Evolutionary conservation across 2,329 filamentous ascomycete genomes (phyloP).

Genomic region (Coleophoma cylindrospora): DNA sequence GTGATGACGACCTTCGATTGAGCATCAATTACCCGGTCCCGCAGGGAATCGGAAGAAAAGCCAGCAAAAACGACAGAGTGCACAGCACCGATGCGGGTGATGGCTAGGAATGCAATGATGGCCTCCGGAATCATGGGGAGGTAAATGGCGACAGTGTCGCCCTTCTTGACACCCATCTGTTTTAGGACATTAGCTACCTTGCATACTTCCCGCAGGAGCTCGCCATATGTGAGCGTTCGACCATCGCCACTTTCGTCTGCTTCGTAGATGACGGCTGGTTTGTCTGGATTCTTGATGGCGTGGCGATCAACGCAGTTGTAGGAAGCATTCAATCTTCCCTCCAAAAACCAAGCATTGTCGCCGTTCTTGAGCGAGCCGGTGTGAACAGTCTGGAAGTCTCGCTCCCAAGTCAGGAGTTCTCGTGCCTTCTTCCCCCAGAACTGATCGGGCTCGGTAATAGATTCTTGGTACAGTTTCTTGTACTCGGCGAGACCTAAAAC

Average conservation of each 20-base stretch:
- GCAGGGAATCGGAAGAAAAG: conserved; percentile 93
- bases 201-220: conserved; percentile 89
- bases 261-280: conserved; percentile 97
- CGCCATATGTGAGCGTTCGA: conserved; percentile 85
- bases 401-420: conserved; percentile 84
- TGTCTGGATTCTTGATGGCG: conserved; percentile 89
- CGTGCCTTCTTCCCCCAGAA: conserved; percentile 88
- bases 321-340: conserved; percentile 89
- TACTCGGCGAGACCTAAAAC: conserved; percentile 58
- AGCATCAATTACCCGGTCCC: conserved; percentile 90
- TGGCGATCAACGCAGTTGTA: conserved; percentile 98
- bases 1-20: conserved; percentile 93
- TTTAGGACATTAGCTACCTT: conserved; percentile 83
- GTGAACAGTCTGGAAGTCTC: conserved; percentile 86
- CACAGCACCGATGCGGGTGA: conserved; percentile 85
- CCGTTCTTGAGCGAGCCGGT: conserved; percentile 71
- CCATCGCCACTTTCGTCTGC: conserved; percentile 86
- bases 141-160: conserved; percentile 95
- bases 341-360: conserved; percentile 90
- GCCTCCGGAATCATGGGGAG: conserved; percentile 99
- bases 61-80: conserved; percentile 98
- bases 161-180: conserved; percentile 94
- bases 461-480: conserved; percentile 69
- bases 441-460: conserved; percentile 79
- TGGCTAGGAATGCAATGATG: conserved; percentile 84